Base-by-base conservation (phyloP, 2,329 filamentous ascomycete species). In the Colletotrichum filicis region DNA sequence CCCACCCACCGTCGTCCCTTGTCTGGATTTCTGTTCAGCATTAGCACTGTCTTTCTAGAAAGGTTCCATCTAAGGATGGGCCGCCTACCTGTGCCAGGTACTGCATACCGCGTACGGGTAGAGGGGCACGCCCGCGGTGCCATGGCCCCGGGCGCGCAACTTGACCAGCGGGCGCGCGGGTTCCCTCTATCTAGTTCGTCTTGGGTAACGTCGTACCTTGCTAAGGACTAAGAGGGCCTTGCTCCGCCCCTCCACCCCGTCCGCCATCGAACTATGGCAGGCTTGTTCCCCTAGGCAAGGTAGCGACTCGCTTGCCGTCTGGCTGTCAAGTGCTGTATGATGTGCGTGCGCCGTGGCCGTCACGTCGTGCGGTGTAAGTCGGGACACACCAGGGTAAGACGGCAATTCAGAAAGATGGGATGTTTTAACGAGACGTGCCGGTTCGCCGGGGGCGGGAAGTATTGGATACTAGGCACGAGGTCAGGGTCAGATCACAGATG, bases 41-140 rank as follows among this genome's bases (percentile, higher is more conserved):
- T 55, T 49, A 26, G 24, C 22, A 9, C 30, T 16, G 12, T 55
- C 49, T n/a, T 73, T 70, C 66, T 65, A 73, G 66, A 73, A 73
- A 49, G 26, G 55, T 70, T 73, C 60, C 26, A 55, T 64, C 35
- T 9, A 42, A 12, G 35, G 14, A 42, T 42, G 35, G 35, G 35
- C 35, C 11, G 32, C 11, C 32, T 42, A 42, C 35, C 35, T 42
- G 5, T 42, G 14, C 35, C 14, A 16, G 35, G 35, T 42, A 42
- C 35, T 42, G 14, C 35, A 16, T 16, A 42, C 42, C 16, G 5
- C 19, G 42, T 19, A 5, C 16, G 37, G 14, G 4, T 42, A n/a
- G 42, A 46, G 16, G 42, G 16, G 42, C 16, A 46, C 19, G 42
- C 16, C 42, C 42, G 42, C 42, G 42, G 16, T 46, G 42, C 42